These are phyloP conservation scores for Eimeria sp. DNA, from an alignment of 169 alveolate genomes.

Conservation along the genomic window DNA sequence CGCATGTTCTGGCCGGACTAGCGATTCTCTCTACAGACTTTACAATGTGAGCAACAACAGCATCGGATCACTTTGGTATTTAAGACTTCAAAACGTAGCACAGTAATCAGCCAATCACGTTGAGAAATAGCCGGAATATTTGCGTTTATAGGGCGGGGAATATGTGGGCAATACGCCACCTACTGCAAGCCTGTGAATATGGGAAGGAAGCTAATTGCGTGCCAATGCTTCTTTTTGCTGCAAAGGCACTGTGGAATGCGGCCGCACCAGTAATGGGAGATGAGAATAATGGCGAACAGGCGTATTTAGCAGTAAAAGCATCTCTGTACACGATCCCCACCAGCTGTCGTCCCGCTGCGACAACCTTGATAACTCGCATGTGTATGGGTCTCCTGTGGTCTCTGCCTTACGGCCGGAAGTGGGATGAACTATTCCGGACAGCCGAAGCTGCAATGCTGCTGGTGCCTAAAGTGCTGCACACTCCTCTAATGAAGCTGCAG, in stretches of 20 bases:
- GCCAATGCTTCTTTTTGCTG: conserved; percentile 57
- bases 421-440: conserved; percentile 72
- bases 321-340: conserved; percentile 48
- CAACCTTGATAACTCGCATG: conserved; percentile 43
- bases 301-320: conserved; percentile 23
- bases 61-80: background rate
- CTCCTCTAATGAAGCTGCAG: conserved; percentile 50
- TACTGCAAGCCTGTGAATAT: conserved; percentile 59
- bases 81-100: background rate
- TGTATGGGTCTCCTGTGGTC: conserved; percentile 66
- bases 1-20: conserved; percentile 56
- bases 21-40: conserved; percentile 40
- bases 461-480: conserved; percentile 55
- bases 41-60: conserved; percentile 40
- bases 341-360: conserved; percentile 34
- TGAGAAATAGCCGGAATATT: background rate
- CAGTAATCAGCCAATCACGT: background rate
- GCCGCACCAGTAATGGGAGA: conserved; percentile 43
- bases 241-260: conserved; percentile 65
- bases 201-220: conserved; percentile 53
- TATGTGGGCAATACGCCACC: conserved; percentile 70
- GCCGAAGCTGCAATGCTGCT: conserved; percentile 62
- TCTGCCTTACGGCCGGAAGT: conserved; percentile 26
- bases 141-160: conserved; percentile 33
- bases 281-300: conserved; percentile 22